Conservation (phyloP, 2,329 filamentous ascomycete species). For the Penicillium oxalicum region DNA sequence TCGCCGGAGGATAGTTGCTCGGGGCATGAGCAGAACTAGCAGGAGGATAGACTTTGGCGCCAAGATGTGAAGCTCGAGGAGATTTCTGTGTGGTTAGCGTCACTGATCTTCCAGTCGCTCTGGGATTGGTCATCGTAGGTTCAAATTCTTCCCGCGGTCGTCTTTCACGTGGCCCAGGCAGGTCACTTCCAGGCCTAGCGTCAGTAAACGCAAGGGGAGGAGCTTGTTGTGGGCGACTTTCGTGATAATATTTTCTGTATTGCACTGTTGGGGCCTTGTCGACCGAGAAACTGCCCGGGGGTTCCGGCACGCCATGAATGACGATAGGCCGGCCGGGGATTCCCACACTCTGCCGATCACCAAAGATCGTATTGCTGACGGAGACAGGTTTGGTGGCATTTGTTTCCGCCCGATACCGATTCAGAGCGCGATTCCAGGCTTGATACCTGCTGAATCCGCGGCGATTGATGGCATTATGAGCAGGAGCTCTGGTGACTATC, state of each 20-base stretch:
- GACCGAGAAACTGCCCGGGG: conserved; percentile 6
- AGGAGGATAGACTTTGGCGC: conserved; percentile 14
- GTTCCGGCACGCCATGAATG: conserved; percentile 14
- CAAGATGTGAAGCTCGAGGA: conserved; percentile 16
- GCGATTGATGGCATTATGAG: conserved; percentile 34
- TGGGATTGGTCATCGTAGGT: conserved; percentile 6
- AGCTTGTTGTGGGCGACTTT: conserved; percentile 8
- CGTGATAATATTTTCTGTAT: conserved; percentile 12
- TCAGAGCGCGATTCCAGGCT: conserved; percentile 42
- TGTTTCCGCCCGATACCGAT: conserved; percentile 32
- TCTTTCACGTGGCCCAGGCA: conserved; percentile 13
- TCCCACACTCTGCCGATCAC: conserved; percentile 15
- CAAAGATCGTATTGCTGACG: conserved; percentile 1
- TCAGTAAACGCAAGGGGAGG: conserved; percentile 8
- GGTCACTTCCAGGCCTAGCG: conserved; percentile 3
- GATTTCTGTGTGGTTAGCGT: conserved; percentile 25
- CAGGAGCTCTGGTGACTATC: conserved; percentile 28
- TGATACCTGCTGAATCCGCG: conserved; percentile 44
- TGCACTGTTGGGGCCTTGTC: conserved; percentile 13
- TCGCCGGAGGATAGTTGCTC: conserved; percentile 19
- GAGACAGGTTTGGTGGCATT: conserved; percentile 14
- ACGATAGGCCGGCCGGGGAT: conserved; percentile 15
- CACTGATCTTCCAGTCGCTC: conserved; percentile 6
- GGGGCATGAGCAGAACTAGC: conserved; percentile 19
- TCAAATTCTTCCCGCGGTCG: conserved; percentile 9